Percentiles rank a stretch among this genome's conserved stretches.
These are phyloP conservation scores for Apiotrichum siamense DNA, from an alignment of 1,284 basidiomycete species.

Conservation along the genomic window DNA sequence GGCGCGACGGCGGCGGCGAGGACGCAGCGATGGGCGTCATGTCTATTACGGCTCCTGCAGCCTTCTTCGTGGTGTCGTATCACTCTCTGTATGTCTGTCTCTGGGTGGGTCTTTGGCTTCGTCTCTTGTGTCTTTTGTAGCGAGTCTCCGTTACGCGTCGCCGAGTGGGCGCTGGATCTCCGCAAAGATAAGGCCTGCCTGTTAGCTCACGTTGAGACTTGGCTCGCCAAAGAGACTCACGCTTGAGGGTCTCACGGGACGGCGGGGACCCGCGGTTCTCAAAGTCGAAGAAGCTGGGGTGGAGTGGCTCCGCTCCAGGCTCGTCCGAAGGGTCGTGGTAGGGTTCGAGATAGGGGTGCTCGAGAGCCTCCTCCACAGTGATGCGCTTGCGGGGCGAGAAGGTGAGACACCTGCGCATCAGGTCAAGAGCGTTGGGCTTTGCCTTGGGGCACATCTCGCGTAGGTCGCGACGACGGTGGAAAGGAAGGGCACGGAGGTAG, in stretches of 20 bases:
- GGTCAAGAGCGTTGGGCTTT: slow-evolving; percentile 79
- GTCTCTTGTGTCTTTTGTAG: not conserved
- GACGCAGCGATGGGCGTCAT: not conserved
- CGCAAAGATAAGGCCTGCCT: slow-evolving; percentile 47
- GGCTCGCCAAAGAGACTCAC: slow-evolving; percentile 36
- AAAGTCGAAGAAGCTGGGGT: slow-evolving; percentile 85
- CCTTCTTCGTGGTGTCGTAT: not conserved
- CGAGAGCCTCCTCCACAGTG: slow-evolving; percentile 79
- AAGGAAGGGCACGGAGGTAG: slow-evolving; percentile 67
- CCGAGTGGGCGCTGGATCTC: slow-evolving; percentile 44
- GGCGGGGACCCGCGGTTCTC: slow-evolving; percentile 54
- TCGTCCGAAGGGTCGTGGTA: slow-evolving; percentile 89
- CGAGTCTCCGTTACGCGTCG: slow-evolving; percentile 12
- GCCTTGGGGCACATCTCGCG: slow-evolving; percentile 68
- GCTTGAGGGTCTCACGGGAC: slow-evolving; percentile 50
- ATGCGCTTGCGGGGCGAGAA: slow-evolving; percentile 87
- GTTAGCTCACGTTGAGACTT: not conserved
- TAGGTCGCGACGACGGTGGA: slow-evolving; percentile 79
- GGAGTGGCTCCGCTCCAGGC: slow-evolving; percentile 69
- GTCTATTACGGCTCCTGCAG: not conserved
- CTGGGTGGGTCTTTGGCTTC: too few species aligned
- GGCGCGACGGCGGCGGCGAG: not conserved
- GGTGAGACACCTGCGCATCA: slow-evolving; percentile 82
- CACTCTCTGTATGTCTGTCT: not conserved
- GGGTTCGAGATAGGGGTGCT: slow-evolving; percentile 87